Base-by-base conservation (phyloP, 2,329 filamentous ascomycete species). In the Fusarium sp. region DNA sequence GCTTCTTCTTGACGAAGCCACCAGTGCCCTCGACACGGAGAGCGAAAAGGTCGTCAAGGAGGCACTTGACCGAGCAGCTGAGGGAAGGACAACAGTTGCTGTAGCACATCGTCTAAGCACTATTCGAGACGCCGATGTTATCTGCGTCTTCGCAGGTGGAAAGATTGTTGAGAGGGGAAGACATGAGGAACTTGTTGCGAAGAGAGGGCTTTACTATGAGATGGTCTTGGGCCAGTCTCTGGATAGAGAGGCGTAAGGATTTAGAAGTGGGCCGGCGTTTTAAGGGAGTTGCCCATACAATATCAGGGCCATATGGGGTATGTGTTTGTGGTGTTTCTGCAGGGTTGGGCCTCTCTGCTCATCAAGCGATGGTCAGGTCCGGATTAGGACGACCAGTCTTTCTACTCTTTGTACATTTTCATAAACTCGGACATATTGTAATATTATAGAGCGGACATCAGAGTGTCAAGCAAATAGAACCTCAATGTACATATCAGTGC, bases 1-100 rank as follows among this genome's bases (percentile, higher is more conserved):
- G 3, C 79, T 94, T 5, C 85, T 94, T 8, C 81, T 94, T 1
- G 92, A 94, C 71, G 92, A 94, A 78, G 92, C 92, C 2, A 94
- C 92, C 0, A 82, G 80, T 21, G 82, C 82, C 0, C 81, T 93
- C 0, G 91, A 93, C 68, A 89, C 88, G 0, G 86, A 90, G 71
- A 89, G 86, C 1, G 91, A 93, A 75, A 86, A 85, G 66, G 80
- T 90, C 2, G 88, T 93, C 12, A 90, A 92, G 75, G 81, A 80
- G 6, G 89, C 89, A 0, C 81, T 93, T 21, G 86, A 90, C 74
- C 52, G 71, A 24, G 79, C 80, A 1, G 79, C 78, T 0, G 76
- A 75, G 5, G 83, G 65, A 59, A 77, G 77, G 50, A 84, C 89
- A 1, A 91, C 89, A 0, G 81, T 92, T 12, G 88, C 89, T 6